Base-by-base conservation (phyloP, 192 early-diverging fungal species). In the Coemansia sp. region DNA sequence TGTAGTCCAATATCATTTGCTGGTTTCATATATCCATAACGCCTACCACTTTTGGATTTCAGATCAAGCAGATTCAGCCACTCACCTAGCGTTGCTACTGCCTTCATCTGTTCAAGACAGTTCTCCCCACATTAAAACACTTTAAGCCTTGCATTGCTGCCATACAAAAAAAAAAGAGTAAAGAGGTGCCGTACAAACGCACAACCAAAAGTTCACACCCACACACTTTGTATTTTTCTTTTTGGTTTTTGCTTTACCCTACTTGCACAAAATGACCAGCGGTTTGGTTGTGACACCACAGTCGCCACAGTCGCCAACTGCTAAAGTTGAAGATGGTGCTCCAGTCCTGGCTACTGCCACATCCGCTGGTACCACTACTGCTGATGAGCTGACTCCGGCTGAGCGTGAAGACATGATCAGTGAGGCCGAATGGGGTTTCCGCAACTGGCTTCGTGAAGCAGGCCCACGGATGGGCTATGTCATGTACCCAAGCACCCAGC, bases 401-500 rank as follows among this genome's bases (percentile, higher is more conserved):
- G 63, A 77, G 30, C 67, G 63, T 48, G 73, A 70, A 31, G 38
- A 22, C 1, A 47, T 77, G 48, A 35, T 77, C 28, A 69, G 47
- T 43, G 54, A 77, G 43, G 67, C 73, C 9, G 73, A 77, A 38
- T 63, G 56, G 63, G 67, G 67, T 12, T 77, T 77, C 35, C 63
- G 73, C 23, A 63, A 24, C 24, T 77, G 67, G 67, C 56, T 77
- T 14, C 59, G 54, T 12, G 56, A 65, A 42, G 58, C 50, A 5
- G 60, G 67, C 2, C 53, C 63, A 6, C 51, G 35, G 23, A 58
- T 59, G 12, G 73, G 73, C 22, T 77, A 60, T 48, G 67, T 70
- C 25, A 53, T 77, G 63, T 77, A 77, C 19, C 73, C 73, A 8
- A 77, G 73, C 62, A 60, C 67, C 11, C 57, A 63, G 18, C 73